These are phyloP conservation scores for Auricularia sp. DNA, from an alignment of 768 basidiomycete species.

Conservation along the genomic window DNA sequence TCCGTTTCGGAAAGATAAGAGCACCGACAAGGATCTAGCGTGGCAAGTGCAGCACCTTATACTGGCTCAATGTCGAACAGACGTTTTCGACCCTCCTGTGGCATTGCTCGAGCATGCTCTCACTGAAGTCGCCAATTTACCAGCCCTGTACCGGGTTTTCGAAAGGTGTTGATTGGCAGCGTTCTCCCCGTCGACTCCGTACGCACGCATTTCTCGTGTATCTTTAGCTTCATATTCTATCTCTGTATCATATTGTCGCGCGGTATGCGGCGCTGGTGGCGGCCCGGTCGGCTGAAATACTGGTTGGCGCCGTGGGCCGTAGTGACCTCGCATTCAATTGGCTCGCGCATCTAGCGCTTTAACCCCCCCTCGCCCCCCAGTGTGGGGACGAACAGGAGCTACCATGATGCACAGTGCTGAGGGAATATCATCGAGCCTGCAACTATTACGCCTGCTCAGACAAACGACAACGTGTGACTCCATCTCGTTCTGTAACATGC, in stretches of 20 bases:
- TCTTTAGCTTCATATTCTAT: not conserved
- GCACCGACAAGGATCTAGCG: conserved; percentile 43
- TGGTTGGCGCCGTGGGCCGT: no score
- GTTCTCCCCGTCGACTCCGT: not conserved
- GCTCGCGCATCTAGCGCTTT: no score
- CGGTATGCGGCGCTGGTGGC: no score
- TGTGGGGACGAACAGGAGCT: no score
- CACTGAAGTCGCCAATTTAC: conserved; percentile 80
- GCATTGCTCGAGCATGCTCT: conserved; percentile 62
- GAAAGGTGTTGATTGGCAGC: conserved; percentile 59
- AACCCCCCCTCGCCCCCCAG: no score
- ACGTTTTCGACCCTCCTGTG: conserved; percentile 55
- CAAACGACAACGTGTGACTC: no score
- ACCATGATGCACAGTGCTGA: no score
- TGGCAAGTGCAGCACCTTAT: conserved; percentile 91
- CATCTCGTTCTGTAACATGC: no score
- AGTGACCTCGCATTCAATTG: no score
- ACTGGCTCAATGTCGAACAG: conserved; percentile 76
- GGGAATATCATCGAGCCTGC: no score
- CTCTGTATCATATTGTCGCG: not conserved
- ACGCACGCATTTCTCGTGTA: not conserved
- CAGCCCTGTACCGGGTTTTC: conserved; percentile 89
- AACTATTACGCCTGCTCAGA: no score
- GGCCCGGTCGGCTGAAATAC: no score
- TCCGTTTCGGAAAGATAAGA: conserved; percentile 20